Base-by-base conservation (phyloP, 2,329 filamentous ascomycete genomes). In the Colletotrichum salicis region DNA sequence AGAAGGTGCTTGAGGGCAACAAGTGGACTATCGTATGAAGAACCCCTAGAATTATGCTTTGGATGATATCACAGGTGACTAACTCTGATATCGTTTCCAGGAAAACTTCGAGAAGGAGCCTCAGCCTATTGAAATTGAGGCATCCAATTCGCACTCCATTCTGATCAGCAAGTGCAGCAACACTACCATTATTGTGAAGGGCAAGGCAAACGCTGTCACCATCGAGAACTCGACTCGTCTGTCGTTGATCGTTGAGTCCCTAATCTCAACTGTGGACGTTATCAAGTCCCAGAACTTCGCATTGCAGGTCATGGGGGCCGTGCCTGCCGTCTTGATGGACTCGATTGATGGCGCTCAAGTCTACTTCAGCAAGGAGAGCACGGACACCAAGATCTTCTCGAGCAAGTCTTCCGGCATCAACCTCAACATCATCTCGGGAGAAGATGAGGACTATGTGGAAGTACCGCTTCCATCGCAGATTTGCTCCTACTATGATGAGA, bases 211-310 rank as follows among this genome's bases (percentile, higher is more conserved):
- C 80, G 95, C 96, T n/a, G 93, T 99, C 74, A 96, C 95, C 5
- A 89, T 98, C 76, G 96, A 98, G 84, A 98, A 98, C 84, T 96
- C 92, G 67, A 90, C 88, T 58, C 92, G 94, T 61, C 86, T 97
- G 22, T 97, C 94, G 33, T 89, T 99, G 64, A 90, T 98, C 63
- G 89, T 98, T 65, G 96, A 98, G 77, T 94, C 91, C 1, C 90
- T 98, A 12, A 94, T 98, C 59, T 97, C 94, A 60, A 94, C 93
- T 37, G 90, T 99, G 68, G 96, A 99, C 79, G 93, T 97, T 29
- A 96, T 99, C 86, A 98, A 98, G 84, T 96, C 93, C 59, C 90
- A 93, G 76, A 97, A 96, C 82, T 97, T 99, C 80, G 95, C 95
- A 15, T 86, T 98, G n/a, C 95, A 98, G 83, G 93, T 99, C 64